These are phyloP conservation scores for Carex myosuroides DNA, from an alignment of 176 grass and related monocot genomes.

Conservation along the genomic window DNA sequence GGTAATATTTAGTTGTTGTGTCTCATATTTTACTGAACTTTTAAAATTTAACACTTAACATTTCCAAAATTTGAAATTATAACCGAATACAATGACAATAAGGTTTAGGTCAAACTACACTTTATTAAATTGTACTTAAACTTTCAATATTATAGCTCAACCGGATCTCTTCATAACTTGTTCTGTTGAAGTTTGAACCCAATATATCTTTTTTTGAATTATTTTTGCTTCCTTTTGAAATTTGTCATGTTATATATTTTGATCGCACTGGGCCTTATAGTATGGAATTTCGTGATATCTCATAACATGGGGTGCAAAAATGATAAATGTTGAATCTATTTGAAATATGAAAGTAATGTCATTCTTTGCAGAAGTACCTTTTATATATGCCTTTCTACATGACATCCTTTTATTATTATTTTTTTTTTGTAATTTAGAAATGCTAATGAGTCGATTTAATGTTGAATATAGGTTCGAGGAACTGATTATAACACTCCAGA, in stretches of 20 bases:
- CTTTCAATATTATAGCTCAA: background rate
- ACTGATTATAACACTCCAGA: slow-evolving; percentile 59
- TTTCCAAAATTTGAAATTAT: background rate
- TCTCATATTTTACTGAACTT: background rate
- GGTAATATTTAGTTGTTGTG: slow-evolving; percentile 31
- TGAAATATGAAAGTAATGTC: background rate
- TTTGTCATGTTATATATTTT: background rate
- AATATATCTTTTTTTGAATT: background rate
- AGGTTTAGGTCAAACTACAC: background rate
- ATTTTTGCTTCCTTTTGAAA: background rate
- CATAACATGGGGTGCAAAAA: background rate
- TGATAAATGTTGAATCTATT: background rate
- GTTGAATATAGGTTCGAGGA: slow-evolving; percentile 54
- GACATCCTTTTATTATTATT: background rate
- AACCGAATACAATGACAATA: background rate
- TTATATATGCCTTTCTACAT: background rate
- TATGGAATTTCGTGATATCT: background rate
- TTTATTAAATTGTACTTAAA: background rate
- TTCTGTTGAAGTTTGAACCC: background rate
- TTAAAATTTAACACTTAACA: background rate
- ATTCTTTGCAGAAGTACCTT: background rate
- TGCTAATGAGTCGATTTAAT: background rate
- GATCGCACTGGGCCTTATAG: background rate
- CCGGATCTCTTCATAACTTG: background rate
- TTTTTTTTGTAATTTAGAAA: background rate